Base-by-base conservation (phyloP, 2,329 filamentous ascomycete genomes). In the Trichoderma breve region DNA sequence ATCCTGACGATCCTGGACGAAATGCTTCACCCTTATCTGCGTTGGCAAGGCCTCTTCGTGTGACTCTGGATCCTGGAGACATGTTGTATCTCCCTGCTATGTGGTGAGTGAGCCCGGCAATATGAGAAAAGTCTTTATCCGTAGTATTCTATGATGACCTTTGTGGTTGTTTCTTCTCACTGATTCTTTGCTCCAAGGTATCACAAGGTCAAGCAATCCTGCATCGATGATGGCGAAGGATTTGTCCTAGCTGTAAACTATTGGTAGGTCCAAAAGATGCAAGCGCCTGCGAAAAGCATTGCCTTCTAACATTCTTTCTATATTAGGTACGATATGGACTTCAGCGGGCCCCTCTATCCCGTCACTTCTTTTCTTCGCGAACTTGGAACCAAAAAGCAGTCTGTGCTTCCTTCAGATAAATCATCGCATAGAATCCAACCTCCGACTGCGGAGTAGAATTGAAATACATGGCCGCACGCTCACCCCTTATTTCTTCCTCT, bases 171-270 rank as follows among this genome's bases (percentile, higher is more conserved):
- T 32, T 11, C 3, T n/a, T 8, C 4, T 51, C 11, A 26, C 67
- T 70, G 24, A 70, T 55, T 53, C 6, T 47, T 21, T 53, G 2
- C 6, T 26, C 6, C 11, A 51, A 88, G 88, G 88, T 93, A 93
- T 78, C 93, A 96, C 79, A 94, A 95, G 79, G 93, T 96, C 5
- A 89, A 88, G 7, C 93, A 96, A 78, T 90, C 87, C 2, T 90
- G 89, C 74, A 86, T 85, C 0, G 83, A 88, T 1, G 91, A 92
- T 70, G 91, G 88, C 0, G 92, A 94, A 74, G 91, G 90, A 0
- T 89, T 95, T 36, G 93, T 92, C 55, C 89, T 92, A 70, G 92
- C 93, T 1, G 90, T 94, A 47, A 96, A 96, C 77, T 95, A 95
- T 80, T 96, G 93, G 91, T 91, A 60, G 78, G 83, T 76, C 14